Conservation (phyloP, 257 asterid genomes). For the Eustoma russellianum region DNA sequence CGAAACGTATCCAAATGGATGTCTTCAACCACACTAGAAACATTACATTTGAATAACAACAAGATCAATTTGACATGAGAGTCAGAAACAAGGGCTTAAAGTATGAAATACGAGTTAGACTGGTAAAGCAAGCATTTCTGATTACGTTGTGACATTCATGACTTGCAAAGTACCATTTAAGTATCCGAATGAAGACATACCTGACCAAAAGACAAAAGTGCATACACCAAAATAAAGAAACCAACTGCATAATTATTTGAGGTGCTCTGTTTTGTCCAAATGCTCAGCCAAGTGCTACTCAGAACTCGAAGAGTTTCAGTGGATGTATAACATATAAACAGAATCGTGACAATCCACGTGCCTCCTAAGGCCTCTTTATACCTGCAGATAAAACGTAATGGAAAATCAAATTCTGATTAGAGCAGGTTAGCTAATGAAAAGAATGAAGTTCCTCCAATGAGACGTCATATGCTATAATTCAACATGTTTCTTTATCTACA, state of each 20-base stretch:
- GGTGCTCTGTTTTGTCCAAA: slow-evolving; percentile 78
- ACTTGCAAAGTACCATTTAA: no score
- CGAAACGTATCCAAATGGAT: no score
- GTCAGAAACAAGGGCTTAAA: no score
- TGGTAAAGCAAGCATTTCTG: no score
- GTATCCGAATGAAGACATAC: slow-evolving; percentile 3
- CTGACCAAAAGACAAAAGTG: slow-evolving; percentile 56
- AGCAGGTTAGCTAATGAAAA: not conserved
- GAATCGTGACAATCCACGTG: slow-evolving; percentile 62
- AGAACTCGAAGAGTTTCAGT: slow-evolving; percentile 73
- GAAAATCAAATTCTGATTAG: slow-evolving; percentile 7
- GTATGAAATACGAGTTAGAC: no score
- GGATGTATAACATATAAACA: slow-evolving; percentile 48
- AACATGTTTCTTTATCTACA: no score
- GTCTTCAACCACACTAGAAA: no score
- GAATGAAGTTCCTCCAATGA: no score
- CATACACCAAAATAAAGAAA: slow-evolving; percentile 73
- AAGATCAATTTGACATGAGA: no score
- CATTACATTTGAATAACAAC: no score
- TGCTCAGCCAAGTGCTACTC: slow-evolving; percentile 92
- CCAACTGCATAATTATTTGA: slow-evolving; percentile 38
- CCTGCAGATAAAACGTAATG: slow-evolving; percentile 27
- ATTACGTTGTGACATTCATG: no score
- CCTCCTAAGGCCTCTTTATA: slow-evolving; percentile 79
- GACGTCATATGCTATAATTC: no score